Evolutionary conservation across 108 stramenopile species (phyloP).

Genomic region (Aureococcus anophagefferens): DNA sequence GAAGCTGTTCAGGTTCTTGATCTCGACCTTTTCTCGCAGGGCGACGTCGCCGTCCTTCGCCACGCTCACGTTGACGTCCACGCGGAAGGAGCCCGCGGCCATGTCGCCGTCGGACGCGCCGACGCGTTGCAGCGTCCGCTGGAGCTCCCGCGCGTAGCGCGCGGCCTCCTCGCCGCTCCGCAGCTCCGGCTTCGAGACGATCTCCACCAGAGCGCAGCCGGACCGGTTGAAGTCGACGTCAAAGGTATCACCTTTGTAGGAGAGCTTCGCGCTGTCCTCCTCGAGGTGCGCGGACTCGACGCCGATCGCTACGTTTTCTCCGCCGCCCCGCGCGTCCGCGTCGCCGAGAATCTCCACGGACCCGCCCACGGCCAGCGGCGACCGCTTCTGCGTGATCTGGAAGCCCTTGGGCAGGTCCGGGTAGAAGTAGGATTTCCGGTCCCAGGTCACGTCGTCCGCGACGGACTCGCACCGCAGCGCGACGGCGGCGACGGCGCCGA

Average conservation of each 20-base stretch:
- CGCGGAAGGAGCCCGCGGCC: conserved; percentile 81
- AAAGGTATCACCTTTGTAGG: no score
- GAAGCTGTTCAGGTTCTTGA: conserved; percentile 90
- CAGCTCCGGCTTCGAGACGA: conserved; percentile 64
- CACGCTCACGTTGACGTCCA: conserved; percentile 86
- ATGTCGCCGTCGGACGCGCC: conserved; percentile 84
- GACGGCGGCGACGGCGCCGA: conserved; percentile 70
- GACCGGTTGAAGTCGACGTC: conserved; percentile 40
- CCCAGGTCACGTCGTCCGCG: conserved; percentile 58
- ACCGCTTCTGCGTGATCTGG: conserved; percentile 88
- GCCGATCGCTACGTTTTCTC: no score
- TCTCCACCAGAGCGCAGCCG: conserved; percentile 27
- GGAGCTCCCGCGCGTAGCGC: conserved; percentile 62
- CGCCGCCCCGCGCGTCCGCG: no score
- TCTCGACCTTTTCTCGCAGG: conserved; percentile 72
- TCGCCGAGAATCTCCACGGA: conserved; percentile 25
- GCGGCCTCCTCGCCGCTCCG: conserved; percentile 70
- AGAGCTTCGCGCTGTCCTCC: conserved; percentile 88
- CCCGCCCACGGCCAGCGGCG: conserved; percentile 62
- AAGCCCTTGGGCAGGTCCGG: conserved; percentile 85
- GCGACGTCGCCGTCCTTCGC: conserved; percentile 22
- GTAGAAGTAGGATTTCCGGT: conserved; percentile 94
- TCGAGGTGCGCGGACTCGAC: conserved; percentile 87
- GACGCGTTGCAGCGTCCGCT: conserved; percentile 58
- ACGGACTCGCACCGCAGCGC: conserved; percentile 60